These are phyloP conservation scores for Euphorbia pulcherrima DNA, from an alignment of 345 rosid genomes.

Conservation along the genomic window DNA sequence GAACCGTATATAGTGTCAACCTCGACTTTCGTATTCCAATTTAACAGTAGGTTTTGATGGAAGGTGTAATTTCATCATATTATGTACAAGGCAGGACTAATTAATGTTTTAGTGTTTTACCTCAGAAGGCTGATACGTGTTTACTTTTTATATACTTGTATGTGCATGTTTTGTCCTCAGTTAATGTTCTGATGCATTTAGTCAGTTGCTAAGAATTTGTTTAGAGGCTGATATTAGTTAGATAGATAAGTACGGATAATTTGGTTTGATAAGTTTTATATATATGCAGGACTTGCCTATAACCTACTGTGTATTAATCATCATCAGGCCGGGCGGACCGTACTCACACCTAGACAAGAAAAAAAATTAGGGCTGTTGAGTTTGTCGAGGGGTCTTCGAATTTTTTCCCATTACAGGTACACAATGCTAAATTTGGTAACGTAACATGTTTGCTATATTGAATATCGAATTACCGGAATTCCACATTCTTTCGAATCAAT, in stretches of 20 bases:
- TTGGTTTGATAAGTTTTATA: background rate
- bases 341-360: background rate
- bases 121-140: no score
- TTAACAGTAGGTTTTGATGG: no score
- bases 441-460: no score
- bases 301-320: no score
- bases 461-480: background rate
- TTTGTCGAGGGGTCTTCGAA: background rate
- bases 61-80: no score
- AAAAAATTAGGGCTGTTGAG: background rate
- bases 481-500: background rate
- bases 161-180: background rate
- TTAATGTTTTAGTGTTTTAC: no score
- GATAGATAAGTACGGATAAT: background rate
- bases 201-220: no score
- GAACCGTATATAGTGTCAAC: no score
- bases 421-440: background rate
- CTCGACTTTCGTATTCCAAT: no score
- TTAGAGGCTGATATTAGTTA: background rate
- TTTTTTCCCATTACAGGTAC: background rate
- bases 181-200: background rate
- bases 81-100: no score
- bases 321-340: no score
- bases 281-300: background rate
- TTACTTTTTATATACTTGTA: background rate